Percentiles rank a stretch among this genome's conserved stretches.
Evolutionary conservation across 2,329 filamentous ascomycete species (phyloP).

Genomic region (Myrmaecium sp.): DNA sequence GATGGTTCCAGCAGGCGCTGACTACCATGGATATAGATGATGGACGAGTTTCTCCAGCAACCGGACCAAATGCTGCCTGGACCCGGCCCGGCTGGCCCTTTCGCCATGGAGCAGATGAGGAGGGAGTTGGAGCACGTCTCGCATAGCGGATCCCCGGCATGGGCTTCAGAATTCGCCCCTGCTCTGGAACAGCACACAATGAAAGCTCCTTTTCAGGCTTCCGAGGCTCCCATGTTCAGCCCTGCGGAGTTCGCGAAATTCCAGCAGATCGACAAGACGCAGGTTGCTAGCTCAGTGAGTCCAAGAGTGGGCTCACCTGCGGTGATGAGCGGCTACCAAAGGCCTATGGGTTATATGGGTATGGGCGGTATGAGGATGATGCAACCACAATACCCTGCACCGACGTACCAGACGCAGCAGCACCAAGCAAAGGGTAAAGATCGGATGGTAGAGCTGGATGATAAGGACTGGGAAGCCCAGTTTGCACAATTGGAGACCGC

Average conservation of each 20-base stretch:
- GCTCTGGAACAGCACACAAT: slow-evolving; percentile 46
- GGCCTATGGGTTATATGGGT: slow-evolving; percentile 32
- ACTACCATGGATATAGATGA: slow-evolving; percentile 44
- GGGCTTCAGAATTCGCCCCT: slow-evolving; percentile 48
- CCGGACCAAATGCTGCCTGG: slow-evolving; percentile 42
- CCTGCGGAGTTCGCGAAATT: slow-evolving; percentile 80
- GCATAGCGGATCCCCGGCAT: slow-evolving; percentile 37
- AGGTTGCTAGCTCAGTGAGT: slow-evolving; percentile 41
- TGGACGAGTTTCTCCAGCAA: slow-evolving; percentile 84
- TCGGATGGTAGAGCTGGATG: slow-evolving; percentile 75
- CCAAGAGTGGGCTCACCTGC: slow-evolving; percentile 27
- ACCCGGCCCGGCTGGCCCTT: slow-evolving; percentile 35
- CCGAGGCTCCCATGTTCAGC: slow-evolving; percentile 40
- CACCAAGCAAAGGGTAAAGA: slow-evolving; percentile 65
- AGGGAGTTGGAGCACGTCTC: slow-evolving; percentile 41
- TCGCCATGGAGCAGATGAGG: slow-evolving; percentile 51
- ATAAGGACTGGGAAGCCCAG: slow-evolving; percentile 88
- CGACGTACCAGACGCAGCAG: slow-evolving; percentile 26
- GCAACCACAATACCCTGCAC: slow-evolving; percentile 24
- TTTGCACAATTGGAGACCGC: slow-evolving; percentile 74
- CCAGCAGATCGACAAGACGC: slow-evolving; percentile 51
- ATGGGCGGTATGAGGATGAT: slow-evolving; percentile 36
- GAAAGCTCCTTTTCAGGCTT: slow-evolving; percentile 50
- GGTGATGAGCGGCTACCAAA: slow-evolving; percentile 36
- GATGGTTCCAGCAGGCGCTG: slow-evolving; percentile 7